Evolutionary conservation across 2,329 filamentous ascomycete genomes (phyloP).

Genomic region (Scedosporium boydii): DNA sequence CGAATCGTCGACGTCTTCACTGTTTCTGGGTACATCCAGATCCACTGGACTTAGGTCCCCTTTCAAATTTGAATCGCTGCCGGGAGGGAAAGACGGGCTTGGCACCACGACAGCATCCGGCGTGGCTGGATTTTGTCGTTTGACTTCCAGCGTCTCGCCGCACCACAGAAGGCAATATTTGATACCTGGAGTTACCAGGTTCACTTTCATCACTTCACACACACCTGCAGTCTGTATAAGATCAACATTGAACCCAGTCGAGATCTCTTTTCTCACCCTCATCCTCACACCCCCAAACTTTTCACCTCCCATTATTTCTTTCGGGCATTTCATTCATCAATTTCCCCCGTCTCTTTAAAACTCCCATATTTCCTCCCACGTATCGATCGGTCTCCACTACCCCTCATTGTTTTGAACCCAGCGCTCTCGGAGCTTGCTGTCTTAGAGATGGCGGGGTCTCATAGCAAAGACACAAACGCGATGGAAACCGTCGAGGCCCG

Average conservation of each 20-base stretch:
- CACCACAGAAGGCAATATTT: too few species aligned
- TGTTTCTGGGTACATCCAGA: too few species aligned
- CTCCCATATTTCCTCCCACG: background rate
- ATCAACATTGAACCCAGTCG: background rate
- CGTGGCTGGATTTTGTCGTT: background rate
- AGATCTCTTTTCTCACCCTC: background rate
- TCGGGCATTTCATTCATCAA: background rate
- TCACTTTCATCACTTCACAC: background rate
- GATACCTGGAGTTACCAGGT: too few species aligned
- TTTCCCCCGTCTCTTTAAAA: background rate
- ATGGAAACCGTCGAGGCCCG: conserved; percentile 52
- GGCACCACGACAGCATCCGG: background rate
- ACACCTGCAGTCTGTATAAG: background rate
- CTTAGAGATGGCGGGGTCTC: background rate
- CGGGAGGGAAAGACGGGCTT: background rate
- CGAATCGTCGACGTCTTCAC: too few species aligned
- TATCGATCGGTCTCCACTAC: too few species aligned
- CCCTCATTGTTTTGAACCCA: background rate
- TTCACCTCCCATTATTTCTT: background rate
- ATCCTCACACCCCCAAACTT: background rate
- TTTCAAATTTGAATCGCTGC: too few species aligned
- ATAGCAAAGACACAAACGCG: background rate
- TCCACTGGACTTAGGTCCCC: too few species aligned
- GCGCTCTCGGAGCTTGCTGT: background rate
- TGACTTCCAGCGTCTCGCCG: background rate